Conservation (phyloP, 2,329 filamentous ascomycete genomes). For the Stagonosporopsis rhizophila region DNA sequence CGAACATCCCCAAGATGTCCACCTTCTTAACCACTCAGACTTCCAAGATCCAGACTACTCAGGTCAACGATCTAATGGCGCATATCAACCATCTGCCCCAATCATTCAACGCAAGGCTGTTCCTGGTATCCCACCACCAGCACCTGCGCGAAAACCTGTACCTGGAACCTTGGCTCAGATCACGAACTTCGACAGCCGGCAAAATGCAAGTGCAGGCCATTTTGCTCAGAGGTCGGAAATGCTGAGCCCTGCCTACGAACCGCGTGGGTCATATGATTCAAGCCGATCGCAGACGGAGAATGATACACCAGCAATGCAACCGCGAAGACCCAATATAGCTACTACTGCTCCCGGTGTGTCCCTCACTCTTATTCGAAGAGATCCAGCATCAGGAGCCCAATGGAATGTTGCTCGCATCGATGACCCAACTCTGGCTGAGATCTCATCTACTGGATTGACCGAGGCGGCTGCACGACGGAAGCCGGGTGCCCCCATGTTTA, state of each 20-base stretch:
- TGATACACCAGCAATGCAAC: slow-evolving; percentile 25
- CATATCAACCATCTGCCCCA: slow-evolving; percentile 23
- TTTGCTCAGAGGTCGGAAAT: slow-evolving; percentile 25
- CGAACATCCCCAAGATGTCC: slow-evolving; percentile 63
- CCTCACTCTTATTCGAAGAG: slow-evolving; percentile 59
- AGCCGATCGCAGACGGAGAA: slow-evolving; percentile 31
- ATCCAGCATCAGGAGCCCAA: slow-evolving; percentile 57
- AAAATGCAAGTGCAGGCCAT: slow-evolving; percentile 37
- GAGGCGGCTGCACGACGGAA: slow-evolving; percentile 43
- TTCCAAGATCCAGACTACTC: slow-evolving; percentile 22
- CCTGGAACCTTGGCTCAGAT: slow-evolving; percentile 37
- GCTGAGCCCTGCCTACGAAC: slow-evolving; percentile 29
- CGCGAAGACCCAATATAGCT: slow-evolving; percentile 32
- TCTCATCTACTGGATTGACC: slow-evolving; percentile 52
- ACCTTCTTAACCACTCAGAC: slow-evolving; percentile 38
- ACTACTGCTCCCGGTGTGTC: slow-evolving; percentile 27
- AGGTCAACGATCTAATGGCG: slow-evolving; percentile 10
- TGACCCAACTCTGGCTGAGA: slow-evolving; percentile 53
- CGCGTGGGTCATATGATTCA: slow-evolving; percentile 37
- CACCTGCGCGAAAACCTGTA: slow-evolving; percentile 37
- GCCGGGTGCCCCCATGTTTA: slow-evolving; percentile 54
- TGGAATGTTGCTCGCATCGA: slow-evolving; percentile 60
- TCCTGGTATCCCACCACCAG: slow-evolving; percentile 19
- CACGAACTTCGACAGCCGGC: slow-evolving; percentile 33
- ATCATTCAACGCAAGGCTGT: slow-evolving; percentile 44